Percentiles rank a stretch among this genome's conserved stretches.
Conservation (phyloP, 2,329 filamentous ascomycete species). For the Venturiaceae sp. region DNA sequence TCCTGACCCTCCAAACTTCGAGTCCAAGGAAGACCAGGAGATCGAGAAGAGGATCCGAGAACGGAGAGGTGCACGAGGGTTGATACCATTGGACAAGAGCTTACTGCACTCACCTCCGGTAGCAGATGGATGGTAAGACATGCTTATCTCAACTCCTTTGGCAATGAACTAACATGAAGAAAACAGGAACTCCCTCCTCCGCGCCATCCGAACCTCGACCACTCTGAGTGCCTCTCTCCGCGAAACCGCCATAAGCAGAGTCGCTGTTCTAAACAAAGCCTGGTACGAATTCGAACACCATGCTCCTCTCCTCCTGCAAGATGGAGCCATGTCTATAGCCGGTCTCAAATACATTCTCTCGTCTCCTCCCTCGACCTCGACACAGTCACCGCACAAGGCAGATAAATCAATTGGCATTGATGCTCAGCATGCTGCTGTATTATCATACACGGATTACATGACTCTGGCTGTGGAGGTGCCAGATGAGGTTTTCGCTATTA, state of each 20-base stretch:
- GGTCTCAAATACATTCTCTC: constrained; percentile 20
- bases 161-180: background rate
- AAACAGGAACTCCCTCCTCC: constrained; percentile 43
- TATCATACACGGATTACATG: constrained; percentile 76
- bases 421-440: constrained; percentile 36
- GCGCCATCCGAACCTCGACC: constrained; percentile 44
- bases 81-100: constrained; percentile 44
- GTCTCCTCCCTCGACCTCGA: constrained; percentile 12
- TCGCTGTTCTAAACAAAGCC: constrained; percentile 69
- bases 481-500: constrained; percentile 55
- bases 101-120: constrained; percentile 46
- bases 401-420: background rate
- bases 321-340: constrained; percentile 50
- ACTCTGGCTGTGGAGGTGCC: constrained; percentile 61
- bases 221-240: constrained; percentile 44
- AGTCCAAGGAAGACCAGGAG: constrained; percentile 35
- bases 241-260: constrained; percentile 71
- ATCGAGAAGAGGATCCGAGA: constrained; percentile 41
- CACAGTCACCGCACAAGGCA: background rate
- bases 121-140: constrained; percentile 41
- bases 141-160: background rate
- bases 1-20: constrained; percentile 37
- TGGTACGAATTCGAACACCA: constrained; percentile 84
- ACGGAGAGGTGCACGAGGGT: constrained; percentile 37
- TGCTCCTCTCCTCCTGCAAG: constrained; percentile 52